phyloP scores from a whole-genome alignment of 208 protist species.

The Naegleria lovaniensis region DNA sequence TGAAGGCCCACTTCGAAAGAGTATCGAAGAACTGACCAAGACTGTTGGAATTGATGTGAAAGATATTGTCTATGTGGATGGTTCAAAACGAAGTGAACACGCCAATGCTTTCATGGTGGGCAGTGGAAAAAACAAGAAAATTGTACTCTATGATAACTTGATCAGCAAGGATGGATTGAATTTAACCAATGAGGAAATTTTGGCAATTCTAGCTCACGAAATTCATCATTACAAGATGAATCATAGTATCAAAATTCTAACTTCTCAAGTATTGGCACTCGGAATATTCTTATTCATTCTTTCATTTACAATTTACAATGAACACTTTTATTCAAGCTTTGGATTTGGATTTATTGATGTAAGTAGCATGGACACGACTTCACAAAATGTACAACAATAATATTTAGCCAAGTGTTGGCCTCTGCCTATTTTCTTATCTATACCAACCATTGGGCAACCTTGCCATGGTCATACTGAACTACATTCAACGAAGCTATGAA shows the following conservation, averaged over 20 bases:
- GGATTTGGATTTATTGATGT: conserved; percentile 19
- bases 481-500: conserved; percentile 9
- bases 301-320: not conserved
- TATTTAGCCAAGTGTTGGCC: conserved; percentile 25
- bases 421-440: conserved; percentile 27
- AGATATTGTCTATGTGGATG: not conserved
- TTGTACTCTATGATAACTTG: conserved; percentile 17
- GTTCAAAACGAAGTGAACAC: not conserved
- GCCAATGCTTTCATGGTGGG: not conserved
- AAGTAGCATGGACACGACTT: not conserved
- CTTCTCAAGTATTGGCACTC: not conserved
- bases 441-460: not conserved
- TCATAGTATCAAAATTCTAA: not conserved
- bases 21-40: not conserved
- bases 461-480: not conserved
- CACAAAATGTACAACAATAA: not conserved
- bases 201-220: conserved; percentile 24
- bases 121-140: not conserved
- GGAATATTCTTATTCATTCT: conserved; percentile 26
- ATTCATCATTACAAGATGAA: conserved; percentile 13
- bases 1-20: not conserved
- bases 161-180: not conserved
- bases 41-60: not conserved
- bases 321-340: conserved; percentile 21
- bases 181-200: conserved; percentile 14